Base-by-base conservation (phyloP, 2,329 filamentous ascomycete genomes). In the Aspergillus clavatus region DNA sequence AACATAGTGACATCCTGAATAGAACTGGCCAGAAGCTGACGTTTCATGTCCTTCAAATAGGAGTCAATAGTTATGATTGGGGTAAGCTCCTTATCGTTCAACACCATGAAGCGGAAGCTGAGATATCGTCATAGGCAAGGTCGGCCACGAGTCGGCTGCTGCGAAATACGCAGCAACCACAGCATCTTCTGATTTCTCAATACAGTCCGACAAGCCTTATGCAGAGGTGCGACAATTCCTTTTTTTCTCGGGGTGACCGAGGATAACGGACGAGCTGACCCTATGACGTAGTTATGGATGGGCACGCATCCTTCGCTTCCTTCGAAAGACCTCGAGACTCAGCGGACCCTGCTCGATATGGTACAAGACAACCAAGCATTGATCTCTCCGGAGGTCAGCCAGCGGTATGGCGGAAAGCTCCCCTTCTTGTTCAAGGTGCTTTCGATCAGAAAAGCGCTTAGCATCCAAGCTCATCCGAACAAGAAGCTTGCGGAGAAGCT, bases 41-140 rank as follows among this genome's bases (percentile, higher is more conserved):
- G 12, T 12, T 27, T 24, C 27, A 46, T 29, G 50, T 48, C n/a
- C 51, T 28, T 42, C 11, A 27, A 21, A 38, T n/a, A 85, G 93
- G 91, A 63, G 89, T 95, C 63, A 97, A 97, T 71, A 96, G 90
- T 70, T 98, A 98, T 67, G 93, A 96, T 74, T 98, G 93, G 93
- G 93, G 81, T 83, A 70, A 56, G 73, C 49, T 28, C 31, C 24
- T 26, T 31, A 29, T 39, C 26, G 23, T 36, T n/a, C 11, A 12
- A 28, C 18, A 4, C 27, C 31, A 19, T 6, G 6, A 23, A 38
- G 22, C 33, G 18, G 22, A 47, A 51, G 54, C 62, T 70, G 50
- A 68, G 53, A 38, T 47, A 48, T 51, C 50, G 37, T 53, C 50
- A 53, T 59, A 84, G 81, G 91, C 55, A 98, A 98, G 77, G 80